Conservation (phyloP, 2,329 filamentous ascomycete genomes). For the Colletotrichum lupini region DNA sequence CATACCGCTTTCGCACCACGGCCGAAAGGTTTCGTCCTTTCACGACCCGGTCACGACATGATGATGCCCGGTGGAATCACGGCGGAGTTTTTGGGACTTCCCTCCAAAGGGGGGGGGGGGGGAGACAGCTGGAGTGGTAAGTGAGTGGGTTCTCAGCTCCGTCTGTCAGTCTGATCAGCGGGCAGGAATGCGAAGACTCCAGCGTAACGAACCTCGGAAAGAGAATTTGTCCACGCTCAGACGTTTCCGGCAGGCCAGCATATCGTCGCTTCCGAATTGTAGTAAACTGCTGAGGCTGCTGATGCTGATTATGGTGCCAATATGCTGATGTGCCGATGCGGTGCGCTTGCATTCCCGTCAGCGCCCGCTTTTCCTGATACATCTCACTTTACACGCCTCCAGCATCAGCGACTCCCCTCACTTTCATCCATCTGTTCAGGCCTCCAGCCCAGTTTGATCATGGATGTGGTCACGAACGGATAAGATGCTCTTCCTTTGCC, state of each 20-base stretch:
- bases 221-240: neutral
- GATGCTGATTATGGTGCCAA: neutral
- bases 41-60: neutral
- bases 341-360: neutral
- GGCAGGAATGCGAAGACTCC: neutral
- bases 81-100: neutral
- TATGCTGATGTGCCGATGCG: slow-evolving; percentile 1
- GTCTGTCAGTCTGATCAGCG: slow-evolving; percentile 16
- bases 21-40: neutral
- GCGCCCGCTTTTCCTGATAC: slow-evolving; percentile 30
- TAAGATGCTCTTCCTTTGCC: neutral
- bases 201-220: neutral
- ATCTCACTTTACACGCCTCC: neutral
- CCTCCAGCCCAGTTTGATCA: neutral
- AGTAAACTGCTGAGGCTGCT: neutral
- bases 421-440: neutral
- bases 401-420: neutral
- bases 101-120: neutral
- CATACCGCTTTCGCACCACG: neutral
- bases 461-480: neutral
- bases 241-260: neutral
- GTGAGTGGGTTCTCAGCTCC: no score
- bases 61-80: neutral
- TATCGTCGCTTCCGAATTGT: neutral
- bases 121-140: neutral